Conservation (phyloP, 192 early-diverging fungal species). For the Linnemannia hyalina region DNA sequence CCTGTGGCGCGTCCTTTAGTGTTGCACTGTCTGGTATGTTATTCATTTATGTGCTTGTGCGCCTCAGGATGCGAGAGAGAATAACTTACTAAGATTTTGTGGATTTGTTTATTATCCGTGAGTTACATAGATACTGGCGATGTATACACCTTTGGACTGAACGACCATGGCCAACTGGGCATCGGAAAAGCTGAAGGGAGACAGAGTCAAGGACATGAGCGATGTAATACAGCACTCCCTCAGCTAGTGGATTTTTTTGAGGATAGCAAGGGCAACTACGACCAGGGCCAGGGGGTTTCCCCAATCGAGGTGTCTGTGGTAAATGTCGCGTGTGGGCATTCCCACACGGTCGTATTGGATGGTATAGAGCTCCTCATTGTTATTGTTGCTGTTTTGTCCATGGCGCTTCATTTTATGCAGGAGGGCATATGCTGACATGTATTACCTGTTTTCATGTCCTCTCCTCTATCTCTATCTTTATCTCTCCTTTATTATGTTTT, state of each 20-base stretch:
- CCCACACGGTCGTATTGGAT: constrained; percentile 50
- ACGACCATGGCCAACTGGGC: constrained; percentile 56
- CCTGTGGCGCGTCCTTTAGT: constrained; percentile 55
- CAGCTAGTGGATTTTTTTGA: constrained; percentile 50
- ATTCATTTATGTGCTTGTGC: neutral
- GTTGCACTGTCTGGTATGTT: constrained; percentile 44
- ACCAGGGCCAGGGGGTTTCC: neutral
- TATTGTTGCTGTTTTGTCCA: neutral
- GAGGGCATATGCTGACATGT: neutral
- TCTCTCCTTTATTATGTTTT: neutral
- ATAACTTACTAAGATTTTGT: neutral
- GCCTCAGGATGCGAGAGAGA: neutral
- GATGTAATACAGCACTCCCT: constrained; percentile 40
- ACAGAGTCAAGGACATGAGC: neutral
- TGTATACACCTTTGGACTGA: constrained; percentile 58
- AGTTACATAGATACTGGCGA: constrained; percentile 43
- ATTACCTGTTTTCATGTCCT: neutral
- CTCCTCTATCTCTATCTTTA: too few species aligned
- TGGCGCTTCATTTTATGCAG: neutral
- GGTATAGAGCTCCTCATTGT: constrained; percentile 10
- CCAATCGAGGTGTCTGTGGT: constrained; percentile 30
- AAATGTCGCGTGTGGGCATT: constrained; percentile 47
- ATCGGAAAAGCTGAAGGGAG: neutral
- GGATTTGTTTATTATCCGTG: neutral
- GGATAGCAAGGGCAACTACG: neutral